Conservation (phyloP, 306 rosid species). For the Fragaria vesca region DNA sequence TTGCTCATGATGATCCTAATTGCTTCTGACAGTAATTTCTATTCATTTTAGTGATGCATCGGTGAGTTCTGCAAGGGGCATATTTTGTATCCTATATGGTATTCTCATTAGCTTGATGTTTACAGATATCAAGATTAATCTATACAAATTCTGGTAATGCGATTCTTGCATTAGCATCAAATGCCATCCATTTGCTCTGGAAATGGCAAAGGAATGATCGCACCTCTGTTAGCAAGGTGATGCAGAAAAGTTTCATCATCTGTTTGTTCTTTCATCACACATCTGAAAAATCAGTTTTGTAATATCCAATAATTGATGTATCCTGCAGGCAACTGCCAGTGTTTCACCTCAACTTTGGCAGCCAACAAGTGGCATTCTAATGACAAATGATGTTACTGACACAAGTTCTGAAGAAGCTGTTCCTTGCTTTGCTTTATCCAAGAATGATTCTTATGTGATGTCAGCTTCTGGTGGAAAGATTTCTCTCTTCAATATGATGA, state of each 20-base stretch:
- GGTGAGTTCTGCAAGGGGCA: slow-evolving; percentile 1
- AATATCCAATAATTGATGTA: slow-evolving; percentile 29
- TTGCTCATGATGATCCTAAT: neutral
- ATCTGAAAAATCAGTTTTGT: neutral
- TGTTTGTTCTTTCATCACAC: slow-evolving; percentile 15
- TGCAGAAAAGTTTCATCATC: slow-evolving; percentile 24
- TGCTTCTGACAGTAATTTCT: neutral
- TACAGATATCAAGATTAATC: slow-evolving; percentile 88
- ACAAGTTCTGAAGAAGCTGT: slow-evolving; percentile 79
- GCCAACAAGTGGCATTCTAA: slow-evolving; percentile 91
- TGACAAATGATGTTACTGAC: slow-evolving; percentile 82
- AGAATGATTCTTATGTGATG: slow-evolving; percentile 97
- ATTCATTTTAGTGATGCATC: neutral
- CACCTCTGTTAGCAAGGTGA: slow-evolving; percentile 68
- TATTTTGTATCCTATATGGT: neutral
- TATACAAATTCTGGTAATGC: slow-evolving; percentile 94
- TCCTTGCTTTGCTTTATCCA: slow-evolving; percentile 91
- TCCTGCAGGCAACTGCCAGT: slow-evolving; percentile 80
- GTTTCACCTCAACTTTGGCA: slow-evolving; percentile 89
- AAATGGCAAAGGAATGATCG: slow-evolving; percentile 91
- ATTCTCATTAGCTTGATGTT: slow-evolving; percentile 32
- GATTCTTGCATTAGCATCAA: slow-evolving; percentile 83
- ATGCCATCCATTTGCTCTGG: slow-evolving; percentile 94
- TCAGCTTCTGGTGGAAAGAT: slow-evolving; percentile 98
- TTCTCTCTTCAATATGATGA: slow-evolving; percentile 96